Evolutionary conservation across 2,329 filamentous ascomycete species (phyloP), one percentile per base, ranked within the genome.

Genomic region (Zymoseptoria tritici): DNA sequence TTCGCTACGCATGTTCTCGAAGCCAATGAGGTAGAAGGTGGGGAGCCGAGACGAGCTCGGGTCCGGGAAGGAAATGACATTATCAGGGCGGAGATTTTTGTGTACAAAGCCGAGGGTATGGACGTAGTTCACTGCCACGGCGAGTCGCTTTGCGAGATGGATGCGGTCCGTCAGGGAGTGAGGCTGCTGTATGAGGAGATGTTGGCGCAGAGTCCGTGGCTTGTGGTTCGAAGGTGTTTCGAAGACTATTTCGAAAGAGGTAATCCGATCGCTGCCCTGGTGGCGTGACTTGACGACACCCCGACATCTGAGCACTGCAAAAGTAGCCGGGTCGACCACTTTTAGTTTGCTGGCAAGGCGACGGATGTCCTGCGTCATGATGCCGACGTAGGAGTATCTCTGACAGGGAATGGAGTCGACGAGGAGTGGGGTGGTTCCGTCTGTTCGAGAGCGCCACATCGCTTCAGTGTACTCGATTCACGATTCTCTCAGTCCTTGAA

Each of bases 81-180:
- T 76, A 36, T 81, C 78, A 0, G 78, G 78, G 0, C 75, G 71
- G 19, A 81, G 75, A 54, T 74, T 77, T 62, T 80, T 78, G 70
- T 81, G 76, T 9, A 81, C 75, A 51, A 80, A 78, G 4, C 69
- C 71, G 24, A 72, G 72, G 0, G 72, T 70, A 58, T 81, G 75
- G 4, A 78, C 59, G 57, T 72, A 75, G 60, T 66, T 66, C 50
- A 77, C 70, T 4, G 72, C 66, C 13, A 62, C 66, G 9, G 73
- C 73, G 0, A 79, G 57, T 36, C 72, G 67, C 52, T 64, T 67
- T 8, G 74, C 71, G 76, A 66, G 29, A 3, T 56, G 16, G 9
- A 60, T 20, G 11, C 74, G 64, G 4, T 70, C 65, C 3, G 62
- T 69, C 46, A 76, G 64, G 9, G 70, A 65, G 24, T 67, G 58